phyloP scores from a whole-genome alignment of 2,329 filamentous ascomycete species.

The Aspergillus sp. region DNA sequence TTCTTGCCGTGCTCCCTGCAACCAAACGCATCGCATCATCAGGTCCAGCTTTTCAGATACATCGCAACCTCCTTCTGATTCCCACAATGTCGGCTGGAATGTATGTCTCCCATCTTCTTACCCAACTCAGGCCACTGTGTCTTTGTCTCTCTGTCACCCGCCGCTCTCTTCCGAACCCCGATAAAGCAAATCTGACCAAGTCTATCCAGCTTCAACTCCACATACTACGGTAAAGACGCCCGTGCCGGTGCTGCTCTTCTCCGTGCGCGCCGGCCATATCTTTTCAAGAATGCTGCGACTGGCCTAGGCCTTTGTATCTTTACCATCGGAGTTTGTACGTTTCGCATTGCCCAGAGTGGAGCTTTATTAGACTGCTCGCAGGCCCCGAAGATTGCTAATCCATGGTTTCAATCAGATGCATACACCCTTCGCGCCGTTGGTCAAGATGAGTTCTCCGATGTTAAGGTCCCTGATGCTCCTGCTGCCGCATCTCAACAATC shows the following conservation, averaged over 20 bases:
- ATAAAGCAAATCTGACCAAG: conserved; percentile 3
- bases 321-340: conserved; percentile 84
- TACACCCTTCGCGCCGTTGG: conserved; percentile 82
- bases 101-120: conserved; percentile 9
- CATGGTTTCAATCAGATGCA: conserved; percentile 50
- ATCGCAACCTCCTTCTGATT: neutral
- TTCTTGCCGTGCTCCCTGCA: neutral
- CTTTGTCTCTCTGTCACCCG: neutral
- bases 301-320: conserved; percentile 74
- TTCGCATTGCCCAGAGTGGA: neutral
- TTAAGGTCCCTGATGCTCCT: conserved; percentile 79
- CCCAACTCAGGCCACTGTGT: neutral
- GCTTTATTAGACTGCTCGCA: conserved; percentile 34
- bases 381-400: neutral
- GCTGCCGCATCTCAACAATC: conserved; percentile 29
- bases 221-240: conserved; percentile 89
- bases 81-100: conserved; percentile 17
- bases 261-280: conserved; percentile 85
- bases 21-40: neutral
- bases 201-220: conserved; percentile 63
- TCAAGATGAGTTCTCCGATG: conserved; percentile 96
- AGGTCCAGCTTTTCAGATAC: neutral
- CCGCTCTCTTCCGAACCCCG: neutral
- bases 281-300: conserved; percentile 83
- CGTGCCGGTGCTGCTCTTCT: conserved; percentile 85